Percentiles rank a stretch among this genome's conserved stretches.
phyloP scores from a whole-genome alignment of 108 stramenopile genomes.

The Chaetoceros muelleri region DNA sequence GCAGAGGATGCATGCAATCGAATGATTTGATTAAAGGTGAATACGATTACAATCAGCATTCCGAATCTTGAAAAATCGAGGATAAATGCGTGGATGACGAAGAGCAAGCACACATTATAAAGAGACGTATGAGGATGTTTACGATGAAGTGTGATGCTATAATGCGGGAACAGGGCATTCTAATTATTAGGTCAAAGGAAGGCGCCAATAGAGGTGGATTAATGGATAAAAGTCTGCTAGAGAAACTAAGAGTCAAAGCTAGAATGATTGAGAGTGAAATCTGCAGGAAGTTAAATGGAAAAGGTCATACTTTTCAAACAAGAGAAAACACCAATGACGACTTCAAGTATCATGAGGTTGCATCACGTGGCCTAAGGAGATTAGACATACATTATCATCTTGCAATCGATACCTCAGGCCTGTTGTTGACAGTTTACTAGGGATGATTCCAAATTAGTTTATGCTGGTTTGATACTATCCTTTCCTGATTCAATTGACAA shows the following conservation, averaged over 20 bases:
- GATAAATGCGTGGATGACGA: not conserved
- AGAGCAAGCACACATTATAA: not conserved
- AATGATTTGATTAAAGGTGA: too few species aligned
- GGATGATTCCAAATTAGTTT: conserved; percentile 28
- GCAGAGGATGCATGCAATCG: too few species aligned
- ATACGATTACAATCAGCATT: too few species aligned
- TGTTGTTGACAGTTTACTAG: conserved; percentile 17
- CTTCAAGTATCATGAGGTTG: conserved; percentile 39
- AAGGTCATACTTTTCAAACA: not conserved
- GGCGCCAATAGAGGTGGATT: not conserved
- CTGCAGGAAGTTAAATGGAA: not conserved
- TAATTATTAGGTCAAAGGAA: not conserved
- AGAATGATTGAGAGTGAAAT: not conserved
- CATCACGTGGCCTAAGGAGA: conserved; percentile 31
- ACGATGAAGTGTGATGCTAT: not conserved
- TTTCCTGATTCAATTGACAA: conserved; percentile 30
- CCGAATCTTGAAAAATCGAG: too few species aligned
- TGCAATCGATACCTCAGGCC: conserved; percentile 19
- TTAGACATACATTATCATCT: conserved; percentile 31
- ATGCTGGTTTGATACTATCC: conserved; percentile 32
- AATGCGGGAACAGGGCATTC: not conserved
- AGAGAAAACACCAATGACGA: conserved; percentile 1
- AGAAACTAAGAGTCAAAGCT: not conserved
- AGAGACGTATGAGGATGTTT: not conserved
- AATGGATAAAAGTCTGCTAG: not conserved